A percentile compares a stretch with the other conserved stretches of the same genome.
Conservation (phyloP, 768 basidiomycete species). For the Tricholomella constricta region DNA sequence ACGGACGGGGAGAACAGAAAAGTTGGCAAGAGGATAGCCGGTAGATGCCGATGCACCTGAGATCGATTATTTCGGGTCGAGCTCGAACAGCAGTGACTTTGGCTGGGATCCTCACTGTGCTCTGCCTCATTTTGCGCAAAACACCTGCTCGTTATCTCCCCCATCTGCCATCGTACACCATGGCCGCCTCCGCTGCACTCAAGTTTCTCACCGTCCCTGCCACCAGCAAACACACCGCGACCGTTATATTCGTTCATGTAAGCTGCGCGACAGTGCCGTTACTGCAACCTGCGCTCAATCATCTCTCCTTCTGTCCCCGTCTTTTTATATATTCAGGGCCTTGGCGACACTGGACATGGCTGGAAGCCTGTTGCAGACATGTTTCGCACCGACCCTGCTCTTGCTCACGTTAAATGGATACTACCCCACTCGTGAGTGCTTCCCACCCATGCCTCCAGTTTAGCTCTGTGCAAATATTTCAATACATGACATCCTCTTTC, state of each 20-base stretch:
- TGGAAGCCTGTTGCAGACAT: conserved; percentile 77
- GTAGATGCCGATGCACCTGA: conserved; percentile 45
- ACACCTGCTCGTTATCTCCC: conserved; percentile 16
- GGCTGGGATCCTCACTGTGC: conserved; percentile 24
- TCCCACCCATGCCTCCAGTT: background rate
- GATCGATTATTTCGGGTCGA: conserved; percentile 41
- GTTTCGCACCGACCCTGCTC: conserved; percentile 52
- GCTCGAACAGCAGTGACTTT: conserved; percentile 22
- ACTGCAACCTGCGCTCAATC: conserved; percentile 4
- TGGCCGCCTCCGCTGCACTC: conserved; percentile 39
- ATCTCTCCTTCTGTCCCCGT: background rate
- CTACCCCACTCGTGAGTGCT: conserved; percentile 75
- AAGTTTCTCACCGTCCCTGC: conserved; percentile 58
- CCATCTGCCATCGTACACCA: conserved; percentile 20
- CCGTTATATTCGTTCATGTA: conserved; percentile 90
- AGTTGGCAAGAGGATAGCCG: conserved; percentile 26
- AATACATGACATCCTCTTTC: background rate
- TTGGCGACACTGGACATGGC: conserved; percentile 75
- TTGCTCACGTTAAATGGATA: conserved; percentile 87
- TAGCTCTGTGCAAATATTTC: background rate
- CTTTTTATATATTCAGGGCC: conserved; percentile 48
- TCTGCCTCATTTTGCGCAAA: conserved; percentile 20
- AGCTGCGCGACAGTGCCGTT: conserved; percentile 25
- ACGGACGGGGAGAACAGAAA: conserved; percentile 5
- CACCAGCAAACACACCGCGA: conserved; percentile 71